Evolutionary conservation across 2,329 filamentous ascomycete species (phyloP).

Genomic region (Ophiostoma perfectum): DNA sequence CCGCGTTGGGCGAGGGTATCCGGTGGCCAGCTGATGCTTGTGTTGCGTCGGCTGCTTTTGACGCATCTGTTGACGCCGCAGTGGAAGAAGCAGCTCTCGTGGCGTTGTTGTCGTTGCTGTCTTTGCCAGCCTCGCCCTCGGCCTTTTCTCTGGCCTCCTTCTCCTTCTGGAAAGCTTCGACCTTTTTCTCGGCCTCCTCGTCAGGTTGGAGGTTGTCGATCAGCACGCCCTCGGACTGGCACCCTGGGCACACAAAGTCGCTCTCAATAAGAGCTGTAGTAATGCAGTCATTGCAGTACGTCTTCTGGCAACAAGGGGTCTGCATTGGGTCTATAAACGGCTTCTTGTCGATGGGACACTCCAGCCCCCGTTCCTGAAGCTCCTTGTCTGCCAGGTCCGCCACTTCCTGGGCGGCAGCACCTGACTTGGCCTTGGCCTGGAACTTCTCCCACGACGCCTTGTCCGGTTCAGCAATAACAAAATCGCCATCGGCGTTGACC

Average conservation of each 20-base stretch:
- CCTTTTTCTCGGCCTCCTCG: slow-evolving; percentile 70
- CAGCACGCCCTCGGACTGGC: slow-evolving; percentile 82
- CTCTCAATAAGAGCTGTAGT: slow-evolving; percentile 97
- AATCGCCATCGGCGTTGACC: slow-evolving; percentile 96
- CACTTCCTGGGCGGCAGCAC: slow-evolving; percentile 74
- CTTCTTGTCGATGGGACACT: slow-evolving; percentile 94
- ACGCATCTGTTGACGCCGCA: slow-evolving; percentile 29
- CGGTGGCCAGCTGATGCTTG: not conserved
- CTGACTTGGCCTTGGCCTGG: slow-evolving; percentile 86
- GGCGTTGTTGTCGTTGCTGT: slow-evolving; percentile 36
- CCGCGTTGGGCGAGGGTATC: slow-evolving; percentile 1
- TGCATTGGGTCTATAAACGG: slow-evolving; percentile 98
- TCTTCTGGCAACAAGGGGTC: slow-evolving; percentile 96
- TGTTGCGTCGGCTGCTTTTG: slow-evolving; percentile 14
- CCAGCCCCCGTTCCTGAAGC: slow-evolving; percentile 77
- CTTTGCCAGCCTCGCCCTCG: slow-evolving; percentile 34
- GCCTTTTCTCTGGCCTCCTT: slow-evolving; percentile 44
- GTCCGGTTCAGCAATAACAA: slow-evolving; percentile 92
- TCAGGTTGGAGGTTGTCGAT: slow-evolving; percentile 86
- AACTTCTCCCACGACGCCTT: slow-evolving; percentile 95
- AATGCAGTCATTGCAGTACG: slow-evolving; percentile 99
- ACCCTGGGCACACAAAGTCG: slow-evolving; percentile 93
- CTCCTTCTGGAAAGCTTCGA: slow-evolving; percentile 65
- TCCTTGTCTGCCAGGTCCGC: slow-evolving; percentile 76
- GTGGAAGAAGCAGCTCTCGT: not conserved